Base-by-base conservation (phyloP, 2,329 filamentous ascomycete species). In the Elsinoe fawcettii region DNA sequence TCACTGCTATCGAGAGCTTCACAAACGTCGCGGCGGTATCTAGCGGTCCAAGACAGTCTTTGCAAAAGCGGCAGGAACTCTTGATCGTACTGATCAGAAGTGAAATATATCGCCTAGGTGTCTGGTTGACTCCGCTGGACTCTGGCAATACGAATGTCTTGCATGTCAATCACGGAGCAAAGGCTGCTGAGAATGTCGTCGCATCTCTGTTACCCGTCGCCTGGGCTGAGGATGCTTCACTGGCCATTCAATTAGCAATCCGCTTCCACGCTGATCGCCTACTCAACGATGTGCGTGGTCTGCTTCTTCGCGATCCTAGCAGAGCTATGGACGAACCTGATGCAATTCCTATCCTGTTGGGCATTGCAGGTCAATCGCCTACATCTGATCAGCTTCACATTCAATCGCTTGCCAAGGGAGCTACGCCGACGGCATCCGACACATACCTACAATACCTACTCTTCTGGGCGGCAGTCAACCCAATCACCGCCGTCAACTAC, bases 391-490 rank as follows among this genome's bases (percentile, higher is more conserved):
- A 56, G 30, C 41, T 47, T 6, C 54, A 56, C 8, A 32, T 51
- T 39, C 30, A 34, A 16, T 51, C 14, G 43, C 18, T 30, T 6
- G 9, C 25, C 14, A 4, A 60, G 12, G 57, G 55, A 39, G 47
- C 60, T 55, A 43, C n/a, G 9, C 16, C 39, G 12, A 25, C 16
- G 11, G 16, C 7, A 46, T 20, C 65, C 68, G 53, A 64, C 51
- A 49, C 39, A 2, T 14, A 53, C 47, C 25, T 55, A 7, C 63
- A 90, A 83, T 96, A 95, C 70, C 77, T 99, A 14, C 77, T 99
- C 1, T 96, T 88, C 74, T 99, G 93, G 93, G 82, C 87, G 20
- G 84, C 93, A 0, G 85, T 96, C 30, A 96, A 96, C 66, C 93
- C 93, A 0, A 87, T 96, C 60, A 93, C 91, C 8, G 91, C 95